Base-by-base conservation (phyloP, 2,329 filamentous ascomycete species). In the Fusarium scirpi region DNA sequence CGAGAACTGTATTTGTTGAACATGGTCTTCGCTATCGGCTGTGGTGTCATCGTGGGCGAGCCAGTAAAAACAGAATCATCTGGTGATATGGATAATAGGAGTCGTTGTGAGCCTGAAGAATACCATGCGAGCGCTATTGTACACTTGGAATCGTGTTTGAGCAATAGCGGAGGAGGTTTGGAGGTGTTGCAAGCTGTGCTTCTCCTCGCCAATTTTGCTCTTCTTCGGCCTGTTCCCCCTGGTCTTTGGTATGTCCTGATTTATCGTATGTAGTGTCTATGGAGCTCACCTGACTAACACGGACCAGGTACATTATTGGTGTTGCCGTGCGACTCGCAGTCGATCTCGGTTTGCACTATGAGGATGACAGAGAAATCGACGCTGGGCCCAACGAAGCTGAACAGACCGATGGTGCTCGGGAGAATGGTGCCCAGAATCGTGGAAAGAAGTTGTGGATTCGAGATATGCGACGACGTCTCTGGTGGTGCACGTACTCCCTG, bases 401-500 rank as follows among this genome's bases (percentile, higher is more conserved):
- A 11, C 81, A 82, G 52, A 71, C 76, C 7, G 78, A 77, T n/a
- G 77, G 69, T 73, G 48, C 80, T 74, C 67, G 69, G n/a, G 75
- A 77, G 40, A 73, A 77, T 72, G 79, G 74, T 70, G 80, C 75
- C 66, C 79, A 81, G 76, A 85, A 80, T 85, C 92, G 83, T 80
- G 91, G 79, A 85, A 87, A 92, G 51, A 87, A 93, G 61, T 89
- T 97, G 79, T 98, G 94, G 87, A 86, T 94, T 41, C 90, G 95
- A 56, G 96, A 98, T 78, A 86, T 97, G 68, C 90, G 94, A 54
- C 87, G 95, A 60, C 88, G 95, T 32, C 84, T 98, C 16, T 98
- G 94, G 94, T 98, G 96, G 95, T 97, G 94, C 81, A 94, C 94
- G 3, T 98, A 98, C 80, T 95, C 93, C 8, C 89, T 98, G 58